Evolutionary conservation across 306 rosid genomes (phyloP).

Genomic region (Quercus parvula): DNA sequence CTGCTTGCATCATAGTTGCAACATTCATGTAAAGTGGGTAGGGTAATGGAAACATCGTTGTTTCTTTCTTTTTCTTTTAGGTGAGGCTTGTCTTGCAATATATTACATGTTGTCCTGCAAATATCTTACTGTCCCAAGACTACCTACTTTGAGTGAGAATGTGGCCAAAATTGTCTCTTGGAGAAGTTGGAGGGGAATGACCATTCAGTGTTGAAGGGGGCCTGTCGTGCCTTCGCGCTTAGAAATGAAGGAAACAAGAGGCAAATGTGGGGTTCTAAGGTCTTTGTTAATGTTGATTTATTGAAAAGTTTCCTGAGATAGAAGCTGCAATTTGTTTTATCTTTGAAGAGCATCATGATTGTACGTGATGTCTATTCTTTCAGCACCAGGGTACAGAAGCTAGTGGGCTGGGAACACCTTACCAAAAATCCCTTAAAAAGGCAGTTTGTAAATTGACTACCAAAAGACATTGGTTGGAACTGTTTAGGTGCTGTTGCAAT

Average conservation of each 20-base stretch:
- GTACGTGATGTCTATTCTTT: constrained; percentile 25
- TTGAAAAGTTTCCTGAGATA: constrained; percentile 27
- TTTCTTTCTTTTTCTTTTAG: background rate
- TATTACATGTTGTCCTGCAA: background rate
- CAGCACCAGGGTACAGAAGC: constrained; percentile 30
- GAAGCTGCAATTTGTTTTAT: constrained; percentile 30
- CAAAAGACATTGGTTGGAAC: constrained; percentile 9
- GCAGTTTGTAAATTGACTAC: constrained; percentile 15
- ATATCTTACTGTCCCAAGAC: background rate
- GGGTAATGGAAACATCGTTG: background rate
- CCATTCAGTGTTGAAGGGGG: constrained; percentile 4
- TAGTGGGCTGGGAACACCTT: constrained; percentile 38
- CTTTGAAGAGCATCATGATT: constrained; percentile 46
- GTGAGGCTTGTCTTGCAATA: background rate
- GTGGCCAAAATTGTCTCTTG: constrained; percentile 14
- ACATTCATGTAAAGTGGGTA: background rate
- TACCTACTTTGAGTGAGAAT: background rate
- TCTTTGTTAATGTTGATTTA: constrained; percentile 17
- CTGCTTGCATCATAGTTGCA: background rate
- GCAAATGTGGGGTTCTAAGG: constrained; percentile 12
- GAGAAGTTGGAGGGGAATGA: background rate
- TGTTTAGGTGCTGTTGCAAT: constrained; percentile 10
- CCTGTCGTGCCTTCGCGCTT: constrained; percentile 13
- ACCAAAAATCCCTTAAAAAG: constrained; percentile 27
- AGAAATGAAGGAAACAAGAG: constrained; percentile 8